Conservation (phyloP, 306 rosid genomes). For the Arachis stenosperma region DNA sequence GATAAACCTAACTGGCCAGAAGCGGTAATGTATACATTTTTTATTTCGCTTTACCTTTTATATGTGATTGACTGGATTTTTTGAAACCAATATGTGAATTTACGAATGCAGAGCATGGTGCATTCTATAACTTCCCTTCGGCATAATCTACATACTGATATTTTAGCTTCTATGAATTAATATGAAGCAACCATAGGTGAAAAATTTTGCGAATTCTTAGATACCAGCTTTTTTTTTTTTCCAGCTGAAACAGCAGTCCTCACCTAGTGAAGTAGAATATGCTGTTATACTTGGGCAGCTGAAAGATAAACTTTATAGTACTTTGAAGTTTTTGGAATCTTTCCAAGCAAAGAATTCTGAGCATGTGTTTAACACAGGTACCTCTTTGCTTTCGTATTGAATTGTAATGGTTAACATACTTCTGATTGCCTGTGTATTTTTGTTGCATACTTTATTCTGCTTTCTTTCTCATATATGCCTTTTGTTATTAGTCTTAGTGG, state of each 20-base stretch:
- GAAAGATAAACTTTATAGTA: slow-evolving; percentile 55
- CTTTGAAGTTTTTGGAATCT: slow-evolving; percentile 62
- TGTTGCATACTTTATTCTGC: slow-evolving; percentile 32
- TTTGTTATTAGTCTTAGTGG: slow-evolving; percentile 11
- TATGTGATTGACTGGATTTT: slow-evolving; percentile 27
- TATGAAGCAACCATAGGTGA: neutral
- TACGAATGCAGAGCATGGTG: slow-evolving; percentile 6
- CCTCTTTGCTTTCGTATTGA: slow-evolving; percentile 16
- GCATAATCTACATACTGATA: neutral
- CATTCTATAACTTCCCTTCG: slow-evolving; percentile 24
- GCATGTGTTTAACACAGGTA: slow-evolving; percentile 88
- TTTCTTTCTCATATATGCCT: slow-evolving; percentile 9
- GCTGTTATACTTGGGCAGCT: slow-evolving; percentile 50
- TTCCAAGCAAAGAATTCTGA: slow-evolving; percentile 88
- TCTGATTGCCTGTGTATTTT: slow-evolving; percentile 14
- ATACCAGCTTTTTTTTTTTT: slow-evolving; percentile 32
- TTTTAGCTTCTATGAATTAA: slow-evolving; percentile 7
- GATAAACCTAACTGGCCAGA: slow-evolving; percentile 72
- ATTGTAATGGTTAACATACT: slow-evolving; percentile 16
- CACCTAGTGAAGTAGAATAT: slow-evolving; percentile 58
- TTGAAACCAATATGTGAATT: slow-evolving; percentile 7
- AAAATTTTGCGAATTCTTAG: slow-evolving; percentile 22
- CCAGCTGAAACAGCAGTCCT: slow-evolving; percentile 71
- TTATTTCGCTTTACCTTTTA: neutral
- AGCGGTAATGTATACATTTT: slow-evolving; percentile 51